Base-by-base conservation (phyloP, 75 land plant genomes). In the Sequoiadendron giganteum region DNA sequence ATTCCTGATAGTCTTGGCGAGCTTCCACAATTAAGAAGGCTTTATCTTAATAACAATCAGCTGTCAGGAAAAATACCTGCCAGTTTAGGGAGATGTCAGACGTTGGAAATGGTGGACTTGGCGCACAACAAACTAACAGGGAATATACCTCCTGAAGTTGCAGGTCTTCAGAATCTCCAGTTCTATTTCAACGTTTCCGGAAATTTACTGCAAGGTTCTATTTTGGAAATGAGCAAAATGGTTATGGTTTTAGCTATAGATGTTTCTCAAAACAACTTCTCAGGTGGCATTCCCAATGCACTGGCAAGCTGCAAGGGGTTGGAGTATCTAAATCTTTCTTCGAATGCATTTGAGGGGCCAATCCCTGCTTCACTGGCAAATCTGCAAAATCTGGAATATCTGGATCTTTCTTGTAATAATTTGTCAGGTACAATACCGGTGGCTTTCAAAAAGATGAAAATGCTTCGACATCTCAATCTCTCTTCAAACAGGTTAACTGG, bases 381-480 rank as follows among this genome's bases (percentile, higher is more conserved):
- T 28, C 89, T 89, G 38, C 36, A 54, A 52, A 91, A 84, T 80
- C 91, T 91, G n/a, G 54, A 45, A 16, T 45, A 52, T 3, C 42
- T 90, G 30, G 92, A 91, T 91, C 86, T 91, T 42, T 91, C 92
- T 0, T 84, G 89, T 18, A 91, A 90, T 55, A n/a, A 70, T 6
- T 88, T 91, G 39, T 72, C 10, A 39, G 91, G 92, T 38, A 79
- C 86, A 15, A 90, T 91, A 30, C 89, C 91, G 5, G 32, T 7
- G 30, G 61, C 89, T 28, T 91, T 90, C 25, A 32, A 40, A 47
- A 47, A 87, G 21, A 7, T 88, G 36, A 65, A 82, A 82, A 79
- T 79, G 28, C 52, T 86, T 48, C 73, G 34, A 0, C 39, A 86
- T 48, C 65, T 88, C 0, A 82, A 83, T 40, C 78, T 88, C 32